Conservation (phyloP, 1,284 basidiomycete genomes). For the Pyrrhoderma lamaoense region DNA sequence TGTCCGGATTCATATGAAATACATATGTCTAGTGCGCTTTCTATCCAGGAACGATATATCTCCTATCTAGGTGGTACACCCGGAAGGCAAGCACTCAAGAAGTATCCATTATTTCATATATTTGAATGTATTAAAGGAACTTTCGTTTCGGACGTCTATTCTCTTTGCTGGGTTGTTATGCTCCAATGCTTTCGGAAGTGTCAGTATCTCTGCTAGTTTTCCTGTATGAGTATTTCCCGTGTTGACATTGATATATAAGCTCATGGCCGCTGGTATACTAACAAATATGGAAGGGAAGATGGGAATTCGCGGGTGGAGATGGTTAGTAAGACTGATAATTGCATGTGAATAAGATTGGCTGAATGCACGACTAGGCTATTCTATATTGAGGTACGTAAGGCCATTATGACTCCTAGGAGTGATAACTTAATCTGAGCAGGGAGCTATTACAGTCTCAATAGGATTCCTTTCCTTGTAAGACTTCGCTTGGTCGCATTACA, state of each 20-base stretch:
- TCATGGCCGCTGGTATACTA: conserved; percentile 37
- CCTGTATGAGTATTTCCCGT: conserved; percentile 20
- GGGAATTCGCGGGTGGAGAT: conserved; percentile 38
- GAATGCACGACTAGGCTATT: conserved; percentile 21
- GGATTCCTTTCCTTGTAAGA: conserved; percentile 19
- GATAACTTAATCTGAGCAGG: conserved; percentile 6
- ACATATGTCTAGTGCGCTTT: conserved; percentile 19
- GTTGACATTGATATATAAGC: conserved; percentile 12
- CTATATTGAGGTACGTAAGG: conserved; percentile 22
- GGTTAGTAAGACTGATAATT: conserved; percentile 19
- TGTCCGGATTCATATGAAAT: background rate
- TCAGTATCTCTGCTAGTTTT: conserved; percentile 11
- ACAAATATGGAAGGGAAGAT: conserved; percentile 36
- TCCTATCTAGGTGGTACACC: conserved; percentile 23
- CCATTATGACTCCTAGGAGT: too few relatives aligned
- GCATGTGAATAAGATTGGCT: background rate
- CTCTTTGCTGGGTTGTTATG: conserved; percentile 35
- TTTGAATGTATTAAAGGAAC: conserved; percentile 18
- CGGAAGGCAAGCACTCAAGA: conserved; percentile 15
- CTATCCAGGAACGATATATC: conserved; percentile 22
- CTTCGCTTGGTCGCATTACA: too few relatives aligned
- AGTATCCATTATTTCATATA: too few relatives aligned
- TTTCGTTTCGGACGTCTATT: conserved; percentile 32
- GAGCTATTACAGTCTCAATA: conserved; percentile 18
- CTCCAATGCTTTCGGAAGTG: conserved; percentile 37